These are phyloP conservation scores for Apiospora pterosperma DNA, from an alignment of 2,329 filamentous ascomycete genomes.

Conservation along the genomic window DNA sequence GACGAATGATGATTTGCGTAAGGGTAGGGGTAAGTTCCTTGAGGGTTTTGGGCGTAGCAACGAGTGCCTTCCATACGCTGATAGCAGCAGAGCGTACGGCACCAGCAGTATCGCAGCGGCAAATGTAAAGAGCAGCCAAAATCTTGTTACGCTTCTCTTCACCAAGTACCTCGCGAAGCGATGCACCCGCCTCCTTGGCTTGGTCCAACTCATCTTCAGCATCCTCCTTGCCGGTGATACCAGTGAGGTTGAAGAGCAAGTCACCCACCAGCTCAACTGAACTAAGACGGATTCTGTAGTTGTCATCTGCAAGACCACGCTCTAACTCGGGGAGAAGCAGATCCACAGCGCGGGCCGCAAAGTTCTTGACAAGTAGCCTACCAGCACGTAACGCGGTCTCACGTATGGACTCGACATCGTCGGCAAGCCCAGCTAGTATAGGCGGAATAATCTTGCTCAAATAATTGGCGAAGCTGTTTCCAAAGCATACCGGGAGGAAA, in stretches of 20 bases:
- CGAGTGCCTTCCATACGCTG: slow-evolving; percentile 93
- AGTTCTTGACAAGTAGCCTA: slow-evolving; percentile 95
- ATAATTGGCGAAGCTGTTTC: slow-evolving; percentile 97
- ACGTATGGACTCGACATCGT: slow-evolving; percentile 93
- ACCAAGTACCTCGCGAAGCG: slow-evolving; percentile 89
- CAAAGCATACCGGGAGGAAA: slow-evolving; percentile 97
- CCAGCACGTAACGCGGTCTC: slow-evolving; percentile 95
- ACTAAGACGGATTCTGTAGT: slow-evolving; percentile 94
- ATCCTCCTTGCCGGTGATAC: slow-evolving; percentile 77
- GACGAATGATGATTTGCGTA: slow-evolving; percentile 89
- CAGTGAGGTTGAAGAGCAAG: slow-evolving; percentile 94
- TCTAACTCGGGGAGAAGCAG: slow-evolving; percentile 91
- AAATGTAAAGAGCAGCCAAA: slow-evolving; percentile 94
- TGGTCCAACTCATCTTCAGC: slow-evolving; percentile 74
- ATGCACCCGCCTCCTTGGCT: slow-evolving; percentile 82
- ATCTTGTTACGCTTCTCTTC: slow-evolving; percentile 97
- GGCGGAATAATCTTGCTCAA: slow-evolving; percentile 93
- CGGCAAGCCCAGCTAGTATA: slow-evolving; percentile 88
- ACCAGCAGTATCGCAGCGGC: slow-evolving; percentile 92
- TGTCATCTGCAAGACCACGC: slow-evolving; percentile 94
- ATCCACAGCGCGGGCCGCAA: slow-evolving; percentile 91
- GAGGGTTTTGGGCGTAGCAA: slow-evolving; percentile 85
- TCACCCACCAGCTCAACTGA: slow-evolving; percentile 97
- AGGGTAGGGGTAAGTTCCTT: slow-evolving; percentile 95
- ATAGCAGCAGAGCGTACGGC: slow-evolving; percentile 87